These are phyloP conservation scores for Fallopia convolvulus DNA, from an alignment of 148 eudicot genomes.

Conservation along the genomic window DNA sequence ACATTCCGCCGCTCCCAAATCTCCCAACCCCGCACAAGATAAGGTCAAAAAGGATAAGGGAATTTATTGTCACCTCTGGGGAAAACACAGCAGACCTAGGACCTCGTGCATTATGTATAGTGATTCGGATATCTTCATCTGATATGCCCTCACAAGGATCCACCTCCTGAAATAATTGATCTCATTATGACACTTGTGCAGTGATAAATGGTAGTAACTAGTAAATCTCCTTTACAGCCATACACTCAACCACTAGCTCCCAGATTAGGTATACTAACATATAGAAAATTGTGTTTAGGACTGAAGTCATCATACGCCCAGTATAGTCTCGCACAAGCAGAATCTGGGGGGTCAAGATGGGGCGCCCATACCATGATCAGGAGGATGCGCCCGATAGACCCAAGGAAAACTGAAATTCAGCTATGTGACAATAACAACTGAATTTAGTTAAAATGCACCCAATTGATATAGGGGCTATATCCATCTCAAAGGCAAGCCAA, in stretches of 20 bases:
- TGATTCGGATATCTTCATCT: slow-evolving; percentile 88
- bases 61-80: slow-evolving; percentile 48
- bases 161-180: slow-evolving; percentile 49
- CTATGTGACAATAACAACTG: too few species aligned
- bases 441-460: too few species aligned
- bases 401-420: too few species aligned
- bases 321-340: too few species aligned
- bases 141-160: slow-evolving; percentile 89
- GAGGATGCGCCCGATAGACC: too few species aligned
- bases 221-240: neutral
- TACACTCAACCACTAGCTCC: neutral
- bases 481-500: too few species aligned
- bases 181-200: neutral
- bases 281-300: neutral
- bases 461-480: too few species aligned
- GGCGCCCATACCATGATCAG: too few species aligned
- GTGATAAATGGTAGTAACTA: neutral
- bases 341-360: too few species aligned
- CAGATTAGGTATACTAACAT: neutral
- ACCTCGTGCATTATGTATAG: slow-evolving; percentile 94
- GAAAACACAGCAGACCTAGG: slow-evolving; percentile 82
- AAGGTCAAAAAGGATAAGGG: neutral
- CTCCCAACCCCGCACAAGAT: neutral
- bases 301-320: neutral
- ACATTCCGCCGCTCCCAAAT: neutral